Conservation (phyloP, 208 protist genomes). For the Novymonas esmeraldas region DNA sequence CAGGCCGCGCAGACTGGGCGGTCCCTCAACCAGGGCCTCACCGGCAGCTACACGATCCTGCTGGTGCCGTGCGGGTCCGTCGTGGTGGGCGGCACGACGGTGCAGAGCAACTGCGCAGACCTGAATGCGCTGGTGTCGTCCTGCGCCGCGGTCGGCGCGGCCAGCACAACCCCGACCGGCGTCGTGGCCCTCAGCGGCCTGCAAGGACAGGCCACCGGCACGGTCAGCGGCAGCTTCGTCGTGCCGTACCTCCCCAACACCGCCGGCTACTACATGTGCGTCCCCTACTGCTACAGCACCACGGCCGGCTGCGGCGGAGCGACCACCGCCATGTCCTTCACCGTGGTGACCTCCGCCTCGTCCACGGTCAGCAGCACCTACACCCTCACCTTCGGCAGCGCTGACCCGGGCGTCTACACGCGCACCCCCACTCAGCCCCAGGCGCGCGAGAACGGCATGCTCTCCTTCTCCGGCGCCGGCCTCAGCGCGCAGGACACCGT, state of each 20-base stretch:
- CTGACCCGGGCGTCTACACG: constrained; percentile 69
- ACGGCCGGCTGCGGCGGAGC: constrained; percentile 34
- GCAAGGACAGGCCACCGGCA: constrained; percentile 28
- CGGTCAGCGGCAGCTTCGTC: constrained; percentile 53
- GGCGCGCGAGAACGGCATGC: constrained; percentile 61
- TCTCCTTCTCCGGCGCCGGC: constrained; percentile 62
- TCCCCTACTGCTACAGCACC: constrained; percentile 76
- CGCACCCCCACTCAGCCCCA: constrained; percentile 62
- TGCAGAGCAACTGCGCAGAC: constrained; percentile 38
- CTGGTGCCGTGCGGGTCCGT: constrained; percentile 55
- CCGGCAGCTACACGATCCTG: constrained; percentile 61
- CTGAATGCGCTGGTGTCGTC: constrained; percentile 43
- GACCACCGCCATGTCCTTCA: constrained; percentile 58
- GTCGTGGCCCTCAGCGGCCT: constrained; percentile 37
- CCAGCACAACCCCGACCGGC: constrained; percentile 5
- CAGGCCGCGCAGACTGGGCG: constrained; percentile 36
- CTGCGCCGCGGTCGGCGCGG: constrained; percentile 39
- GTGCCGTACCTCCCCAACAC: constrained; percentile 58
- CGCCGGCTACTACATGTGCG: constrained; percentile 73
- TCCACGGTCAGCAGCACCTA: constrained; percentile 10
- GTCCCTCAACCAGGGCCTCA: constrained; percentile 63
- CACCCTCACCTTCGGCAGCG: constrained; percentile 42
- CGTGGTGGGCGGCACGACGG: constrained; percentile 12
- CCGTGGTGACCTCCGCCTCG: constrained; percentile 42
- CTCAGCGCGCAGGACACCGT: constrained; percentile 57